Evolutionary conservation across 148 eudicot genomes (phyloP).

Genomic region (Polygonum aviculare): DNA sequence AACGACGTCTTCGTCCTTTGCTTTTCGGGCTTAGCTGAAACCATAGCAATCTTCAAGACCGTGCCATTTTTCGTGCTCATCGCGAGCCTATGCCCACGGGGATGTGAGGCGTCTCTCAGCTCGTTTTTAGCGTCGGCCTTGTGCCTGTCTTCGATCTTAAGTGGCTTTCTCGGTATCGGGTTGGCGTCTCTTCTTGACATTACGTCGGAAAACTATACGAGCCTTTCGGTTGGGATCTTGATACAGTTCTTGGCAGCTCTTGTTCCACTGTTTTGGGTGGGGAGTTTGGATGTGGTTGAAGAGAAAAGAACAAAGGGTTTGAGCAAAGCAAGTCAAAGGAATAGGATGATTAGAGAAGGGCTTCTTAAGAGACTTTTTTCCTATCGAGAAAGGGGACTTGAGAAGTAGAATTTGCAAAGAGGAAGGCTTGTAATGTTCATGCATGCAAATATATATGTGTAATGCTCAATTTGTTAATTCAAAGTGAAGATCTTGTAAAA

Average conservation of each 20-base stretch:
- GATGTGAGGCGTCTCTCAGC: constrained; percentile 86
- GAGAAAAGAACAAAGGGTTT: constrained; percentile 39
- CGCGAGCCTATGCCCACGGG: constrained; percentile 74
- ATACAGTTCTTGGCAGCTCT: constrained; percentile 68
- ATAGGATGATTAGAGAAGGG: constrained; percentile 50
- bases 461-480: background rate
- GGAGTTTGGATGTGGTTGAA: constrained; percentile 23
- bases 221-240: constrained; percentile 53
- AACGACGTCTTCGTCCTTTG: constrained; percentile 59
- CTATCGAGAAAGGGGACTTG: constrained; percentile 47
- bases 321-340: constrained; percentile 42
- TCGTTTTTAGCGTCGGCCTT: constrained; percentile 75
- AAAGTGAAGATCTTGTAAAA: too few species aligned
- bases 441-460: background rate
- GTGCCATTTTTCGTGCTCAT: constrained; percentile 79
- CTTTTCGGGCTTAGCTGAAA: constrained; percentile 79
- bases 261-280: constrained; percentile 59
- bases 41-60: constrained; percentile 57
- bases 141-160: constrained; percentile 62
- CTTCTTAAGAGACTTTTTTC: constrained; percentile 26
- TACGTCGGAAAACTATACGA: constrained; percentile 46
- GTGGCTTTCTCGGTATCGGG: constrained; percentile 76
- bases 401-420: constrained; percentile 16
- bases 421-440: background rate
- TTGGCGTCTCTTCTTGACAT: constrained; percentile 68